These are phyloP conservation scores for Pichia deserticola DNA, from an alignment of 805 yeast genomes.

Conservation along the genomic window DNA sequence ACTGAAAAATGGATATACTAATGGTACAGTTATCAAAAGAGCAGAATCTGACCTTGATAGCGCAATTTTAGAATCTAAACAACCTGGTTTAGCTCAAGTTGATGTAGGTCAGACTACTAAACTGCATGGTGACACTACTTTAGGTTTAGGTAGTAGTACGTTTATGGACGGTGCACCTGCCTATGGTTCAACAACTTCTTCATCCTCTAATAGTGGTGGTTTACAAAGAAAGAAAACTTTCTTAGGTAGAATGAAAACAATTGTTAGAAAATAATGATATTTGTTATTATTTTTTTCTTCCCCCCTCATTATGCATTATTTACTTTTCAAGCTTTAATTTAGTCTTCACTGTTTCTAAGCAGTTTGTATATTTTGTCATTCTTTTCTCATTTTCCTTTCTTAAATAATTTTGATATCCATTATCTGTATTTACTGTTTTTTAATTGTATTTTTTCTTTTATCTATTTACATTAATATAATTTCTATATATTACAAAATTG, in stretches of 20 bases:
- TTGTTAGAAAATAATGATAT: constrained; percentile 26
- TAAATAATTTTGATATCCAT: neutral
- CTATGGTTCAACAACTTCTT: constrained; percentile 14
- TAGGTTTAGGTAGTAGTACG: constrained; percentile 88
- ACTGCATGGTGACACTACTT: constrained; percentile 79
- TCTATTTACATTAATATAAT: neutral
- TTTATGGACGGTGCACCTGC: constrained; percentile 97
- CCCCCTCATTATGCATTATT: too few relatives aligned
- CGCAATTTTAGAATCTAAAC: constrained; percentile 33
- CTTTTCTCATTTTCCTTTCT: neutral
- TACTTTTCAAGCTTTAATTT: neutral
- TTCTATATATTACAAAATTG: too few relatives aligned
- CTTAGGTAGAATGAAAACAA: constrained; percentile 79
- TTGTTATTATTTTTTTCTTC: too few relatives aligned
- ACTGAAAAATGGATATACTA: constrained; percentile 17
- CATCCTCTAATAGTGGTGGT: constrained; percentile 37
- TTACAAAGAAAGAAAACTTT: constrained; percentile 77
- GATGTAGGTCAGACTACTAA: constrained; percentile 52
- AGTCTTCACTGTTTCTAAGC: neutral
- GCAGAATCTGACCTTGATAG: constrained; percentile 21
- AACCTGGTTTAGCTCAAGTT: constrained; percentile 51
- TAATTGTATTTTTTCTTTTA: neutral
- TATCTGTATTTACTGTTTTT: neutral
- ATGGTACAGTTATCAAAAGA: constrained; percentile 25
- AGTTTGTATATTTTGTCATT: neutral